Percentiles rank a stretch among this genome's conserved stretches.
phyloP scores from a whole-genome alignment of 2,329 filamentous ascomycete genomes.

The Trichoderma sp. region DNA sequence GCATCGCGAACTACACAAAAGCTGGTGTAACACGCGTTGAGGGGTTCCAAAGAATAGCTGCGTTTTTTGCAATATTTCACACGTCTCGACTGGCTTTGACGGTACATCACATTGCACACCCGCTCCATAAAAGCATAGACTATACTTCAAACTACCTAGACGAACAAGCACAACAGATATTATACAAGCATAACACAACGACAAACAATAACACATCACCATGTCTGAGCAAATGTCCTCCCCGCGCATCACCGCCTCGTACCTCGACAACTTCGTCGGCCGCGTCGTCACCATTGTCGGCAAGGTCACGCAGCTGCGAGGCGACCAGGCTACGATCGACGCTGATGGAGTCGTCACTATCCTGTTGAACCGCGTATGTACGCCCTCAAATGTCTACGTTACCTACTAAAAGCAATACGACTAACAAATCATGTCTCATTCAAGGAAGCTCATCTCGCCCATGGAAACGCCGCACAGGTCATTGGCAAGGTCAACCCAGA shows the following conservation, averaged over 20 bases:
- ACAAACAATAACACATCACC: not conserved
- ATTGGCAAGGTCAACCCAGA: constrained; percentile 78
- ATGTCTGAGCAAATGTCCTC: constrained; percentile 69
- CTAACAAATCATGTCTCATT: not conserved
- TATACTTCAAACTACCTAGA: not conserved
- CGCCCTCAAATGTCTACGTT: not conserved
- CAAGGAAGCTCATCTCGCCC: constrained; percentile 67
- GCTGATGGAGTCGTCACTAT: constrained; percentile 74
- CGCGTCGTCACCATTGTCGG: constrained; percentile 82
- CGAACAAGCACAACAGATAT: not conserved
- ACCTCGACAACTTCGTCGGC: constrained; percentile 73
- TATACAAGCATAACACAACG: not conserved
- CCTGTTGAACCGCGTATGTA: constrained; percentile 66
- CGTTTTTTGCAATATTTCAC: not conserved
- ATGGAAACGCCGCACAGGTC: constrained; percentile 70
- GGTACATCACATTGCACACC: not conserved
- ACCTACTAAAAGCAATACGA: not conserved
- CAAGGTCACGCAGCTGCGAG: constrained; percentile 77
- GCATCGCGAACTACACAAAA: not conserved
- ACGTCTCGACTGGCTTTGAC: not conserved
- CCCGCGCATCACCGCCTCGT: constrained; percentile 77
- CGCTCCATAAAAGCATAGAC: not conserved
- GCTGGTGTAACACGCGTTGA: constrained; percentile 12
- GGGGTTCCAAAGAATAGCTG: not conserved
- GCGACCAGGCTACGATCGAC: constrained; percentile 77